Conservation (phyloP, 140 eudicot genomes). For the Senecio squalidus region DNA sequence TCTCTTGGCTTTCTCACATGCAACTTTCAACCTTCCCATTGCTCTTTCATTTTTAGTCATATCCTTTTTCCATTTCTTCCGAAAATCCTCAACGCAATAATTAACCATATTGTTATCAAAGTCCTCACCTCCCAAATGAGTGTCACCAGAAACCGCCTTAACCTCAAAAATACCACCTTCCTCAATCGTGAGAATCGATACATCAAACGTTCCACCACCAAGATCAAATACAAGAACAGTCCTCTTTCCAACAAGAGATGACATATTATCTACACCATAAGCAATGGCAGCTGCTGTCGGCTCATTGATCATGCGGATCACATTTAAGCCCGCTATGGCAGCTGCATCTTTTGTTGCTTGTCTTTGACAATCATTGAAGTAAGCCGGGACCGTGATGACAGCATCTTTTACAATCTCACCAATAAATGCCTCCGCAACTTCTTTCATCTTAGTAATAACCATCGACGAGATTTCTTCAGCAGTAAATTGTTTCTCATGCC, state of each 20-base stretch:
- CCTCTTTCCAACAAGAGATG: background rate
- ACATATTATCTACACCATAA: background rate
- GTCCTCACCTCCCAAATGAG: background rate
- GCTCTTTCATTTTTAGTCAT: background rate
- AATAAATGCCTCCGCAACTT: background rate
- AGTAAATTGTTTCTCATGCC: background rate
- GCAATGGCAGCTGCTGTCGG: background rate
- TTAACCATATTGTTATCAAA: background rate
- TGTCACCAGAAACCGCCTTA: background rate
- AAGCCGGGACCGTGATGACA: background rate
- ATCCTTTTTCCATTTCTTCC: background rate
- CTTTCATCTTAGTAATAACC: background rate
- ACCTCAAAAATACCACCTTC: background rate
- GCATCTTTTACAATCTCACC: background rate
- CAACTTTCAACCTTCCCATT: background rate
- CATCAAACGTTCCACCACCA: background rate
- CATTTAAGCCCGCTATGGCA: background rate
- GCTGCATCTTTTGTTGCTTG: background rate
- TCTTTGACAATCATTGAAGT: background rate
- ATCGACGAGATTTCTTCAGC: conserved; percentile 4
- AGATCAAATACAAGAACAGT: background rate
- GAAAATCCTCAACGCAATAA: background rate
- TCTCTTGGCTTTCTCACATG: background rate
- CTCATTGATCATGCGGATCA: background rate
- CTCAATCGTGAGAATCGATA: background rate